Base-by-base conservation (phyloP, 1,139 yeast genomes). In the Pneumocystis jirovecii region DNA sequence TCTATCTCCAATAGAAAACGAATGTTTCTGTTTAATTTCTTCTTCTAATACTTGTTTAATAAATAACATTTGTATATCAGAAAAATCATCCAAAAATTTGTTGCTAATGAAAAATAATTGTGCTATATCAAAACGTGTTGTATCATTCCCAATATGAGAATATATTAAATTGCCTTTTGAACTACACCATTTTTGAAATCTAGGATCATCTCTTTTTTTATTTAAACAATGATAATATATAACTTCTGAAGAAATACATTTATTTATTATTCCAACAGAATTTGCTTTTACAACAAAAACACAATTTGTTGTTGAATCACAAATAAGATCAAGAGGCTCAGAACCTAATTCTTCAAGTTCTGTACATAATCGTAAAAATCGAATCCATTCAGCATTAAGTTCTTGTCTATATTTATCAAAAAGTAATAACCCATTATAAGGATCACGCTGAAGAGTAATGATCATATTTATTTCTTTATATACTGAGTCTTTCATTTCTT, bases 321-420 rank as follows among this genome's bases (percentile, higher is more conserved):
- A 42, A 42, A 39, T 15, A 21, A 60, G 31, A 21, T 39, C 44
- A 60, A 39, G 61, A 31, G 61, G 61, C 12, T 60, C 61, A 21
- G 44, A 42, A 60, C 45, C 61, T 10, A 39, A 21, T 42, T 42
- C 45, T 21, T 60, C 61, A 39, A 60, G 61, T 60, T 60, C 61
- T 21, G 61, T 39, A 60, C 61, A 60, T 29, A 60, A 42, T n/a
- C 61, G 61, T 21, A 42, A 17, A 60, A 60, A 60, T 21, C 61
- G 61, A 60, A 39, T 21, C 61, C 61, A 60, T 39, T 39, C 61
- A 10, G 45, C 40, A 60, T 60, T 60, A 60, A 60, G 45, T 39
- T 60, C 61, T 4, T 39, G 45, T 31, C 61, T 60, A 21, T 60
- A 31, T 29, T 60, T 60, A 60, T 60, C 61, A 60, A 60, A 60